Percentiles rank a stretch among this genome's conserved stretches.
These are phyloP conservation scores for Conoideocrella luteorostrata DNA, from an alignment of 2,329 filamentous ascomycete genomes.

Conservation along the genomic window DNA sequence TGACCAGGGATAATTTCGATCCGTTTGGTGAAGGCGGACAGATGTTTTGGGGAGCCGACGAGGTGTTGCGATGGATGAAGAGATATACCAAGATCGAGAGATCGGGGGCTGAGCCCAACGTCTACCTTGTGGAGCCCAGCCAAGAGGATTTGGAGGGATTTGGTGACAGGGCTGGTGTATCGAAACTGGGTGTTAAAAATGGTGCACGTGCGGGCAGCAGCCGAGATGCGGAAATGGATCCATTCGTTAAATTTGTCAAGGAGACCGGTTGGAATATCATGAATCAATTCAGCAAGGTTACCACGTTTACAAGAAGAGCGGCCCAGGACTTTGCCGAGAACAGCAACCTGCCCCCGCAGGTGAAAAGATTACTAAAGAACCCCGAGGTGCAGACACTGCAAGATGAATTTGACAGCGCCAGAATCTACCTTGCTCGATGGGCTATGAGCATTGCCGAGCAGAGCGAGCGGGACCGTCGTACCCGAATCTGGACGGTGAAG, in stretches of 20 bases:
- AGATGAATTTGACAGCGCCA: slow-evolving; percentile 94
- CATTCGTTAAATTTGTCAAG: slow-evolving; percentile 86
- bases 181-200: slow-evolving; percentile 20
- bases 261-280: slow-evolving; percentile 94
- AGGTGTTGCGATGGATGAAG: slow-evolving; percentile 85
- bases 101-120: slow-evolving; percentile 78
- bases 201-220: slow-evolving; percentile 31
- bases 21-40: slow-evolving; percentile 79
- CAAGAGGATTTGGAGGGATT: slow-evolving; percentile 81
- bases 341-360: slow-evolving; percentile 81
- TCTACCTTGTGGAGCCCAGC: slow-evolving; percentile 84
- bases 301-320: slow-evolving; percentile 86
- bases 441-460: slow-evolving; percentile 98
- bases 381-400: slow-evolving; percentile 92
- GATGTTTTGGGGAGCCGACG: slow-evolving; percentile 97
- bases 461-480: slow-evolving; percentile 77
- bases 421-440: slow-evolving; percentile 91
- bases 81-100: slow-evolving; percentile 78
- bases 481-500: slow-evolving; percentile 86
- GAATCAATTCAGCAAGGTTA: slow-evolving; percentile 95
- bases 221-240: slow-evolving; percentile 76
- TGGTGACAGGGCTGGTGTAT: slow-evolving; percentile 51
- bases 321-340: slow-evolving; percentile 91
- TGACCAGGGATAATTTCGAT: slow-evolving; percentile 78
- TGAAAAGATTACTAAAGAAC: slow-evolving; percentile 77